These are phyloP conservation scores for Schizosaccharomyces versatilis DNA, from an alignment of 1,139 yeast genomes.

Conservation along the genomic window DNA sequence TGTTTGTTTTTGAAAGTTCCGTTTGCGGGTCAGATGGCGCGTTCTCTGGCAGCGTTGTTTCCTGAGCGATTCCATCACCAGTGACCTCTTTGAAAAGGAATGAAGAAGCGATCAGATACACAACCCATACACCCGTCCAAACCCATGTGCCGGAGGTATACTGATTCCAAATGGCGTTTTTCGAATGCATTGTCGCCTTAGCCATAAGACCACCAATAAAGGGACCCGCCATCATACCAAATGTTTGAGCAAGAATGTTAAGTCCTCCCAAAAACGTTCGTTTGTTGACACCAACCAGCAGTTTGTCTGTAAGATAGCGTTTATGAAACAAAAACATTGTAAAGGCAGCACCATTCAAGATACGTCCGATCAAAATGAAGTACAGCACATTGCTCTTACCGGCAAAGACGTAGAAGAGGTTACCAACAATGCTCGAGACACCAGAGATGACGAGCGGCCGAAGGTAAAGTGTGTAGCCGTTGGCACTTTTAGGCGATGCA, in stretches of 20 bases:
- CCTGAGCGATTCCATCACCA: too few species aligned
- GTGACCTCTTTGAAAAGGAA: background rate
- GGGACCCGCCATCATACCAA: slow-evolving; percentile 1
- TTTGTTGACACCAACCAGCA: background rate
- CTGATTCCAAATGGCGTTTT: background rate
- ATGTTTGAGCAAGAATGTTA: slow-evolving; percentile 1
- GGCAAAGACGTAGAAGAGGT: background rate
- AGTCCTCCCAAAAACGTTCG: background rate
- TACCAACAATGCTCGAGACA: background rate
- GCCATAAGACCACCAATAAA: slow-evolving; percentile 1
- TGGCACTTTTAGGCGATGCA: background rate
- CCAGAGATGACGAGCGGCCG: background rate
- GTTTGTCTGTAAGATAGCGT: background rate
- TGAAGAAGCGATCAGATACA: background rate
- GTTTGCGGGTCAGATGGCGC: background rate
- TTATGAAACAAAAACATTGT: slow-evolving; percentile 1
- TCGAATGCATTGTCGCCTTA: background rate
- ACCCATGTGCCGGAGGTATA: slow-evolving; percentile 1
- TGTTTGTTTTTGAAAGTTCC: background rate
- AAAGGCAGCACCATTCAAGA: background rate
- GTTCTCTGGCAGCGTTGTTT: background rate
- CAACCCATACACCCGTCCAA: background rate
- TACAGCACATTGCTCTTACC: background rate
- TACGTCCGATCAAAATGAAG: slow-evolving; percentile 3
- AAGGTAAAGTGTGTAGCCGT: background rate